Base-by-base conservation (phyloP, 441 rosid genomes). In the Biscutella laevigata region DNA sequence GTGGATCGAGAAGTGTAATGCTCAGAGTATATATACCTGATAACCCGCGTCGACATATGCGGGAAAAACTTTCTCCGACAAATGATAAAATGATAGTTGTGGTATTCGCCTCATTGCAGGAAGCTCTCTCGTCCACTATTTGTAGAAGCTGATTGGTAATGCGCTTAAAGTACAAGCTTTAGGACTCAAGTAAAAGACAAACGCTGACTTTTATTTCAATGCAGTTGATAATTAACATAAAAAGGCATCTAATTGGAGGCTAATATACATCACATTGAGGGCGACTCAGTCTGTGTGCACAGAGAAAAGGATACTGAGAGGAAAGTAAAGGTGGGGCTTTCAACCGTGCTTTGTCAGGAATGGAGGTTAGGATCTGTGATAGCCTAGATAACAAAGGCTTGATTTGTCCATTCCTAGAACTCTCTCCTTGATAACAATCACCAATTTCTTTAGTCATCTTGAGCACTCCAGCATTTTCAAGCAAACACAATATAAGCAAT, bases 21-120 rank as follows among this genome's bases (percentile, higher is more conserved):
- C 37, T 61, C 25, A 13, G 59, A 44, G 64, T 9, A 47, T 29
- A 57, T 57, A 52, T 71, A 92, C 99, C 99, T 77, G 95, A 73
- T 73, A 81, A 82, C 47, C 99, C 99, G 26, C 99, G 97, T 39
- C 97, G 79, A 69, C 90, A 84, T 43, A 88, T 82, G 58, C 87
- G 94, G 63, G 90, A 74, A 71, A 88, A 84, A 29, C 53, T 77
- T 61, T 82, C 88, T 59, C 90, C 97, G 3, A 68, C 59, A 74
- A 92, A 88, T 52, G 72, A 64, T 47, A 78, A 57, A 55, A 59
- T 51, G 24, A 75, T 67, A 66, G 70, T 69, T 53, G 63, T 45
- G 41, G 46, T 70, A 67, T 34, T 27, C 53, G 59, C 55, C 40
- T 63, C 59, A 33, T 42, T 7, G 32, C 46, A 43, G 53, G 71